These are phyloP conservation scores for Sordaria brevicollis DNA, from an alignment of 495 filamentous ascomycete genomes.

Conservation along the genomic window DNA sequence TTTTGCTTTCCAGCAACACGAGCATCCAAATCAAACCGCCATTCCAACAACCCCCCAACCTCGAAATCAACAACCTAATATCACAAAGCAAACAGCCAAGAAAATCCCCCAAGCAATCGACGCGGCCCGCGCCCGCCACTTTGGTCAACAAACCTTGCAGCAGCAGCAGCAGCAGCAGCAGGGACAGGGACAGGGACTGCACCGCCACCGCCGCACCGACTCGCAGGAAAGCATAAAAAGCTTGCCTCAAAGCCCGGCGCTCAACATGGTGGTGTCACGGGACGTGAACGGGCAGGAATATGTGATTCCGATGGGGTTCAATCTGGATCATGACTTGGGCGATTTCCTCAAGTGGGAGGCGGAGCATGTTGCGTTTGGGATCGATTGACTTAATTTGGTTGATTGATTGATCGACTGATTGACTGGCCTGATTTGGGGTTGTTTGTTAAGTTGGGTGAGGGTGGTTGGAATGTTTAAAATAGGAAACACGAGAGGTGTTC, in stretches of 20 bases:
- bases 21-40: not conserved
- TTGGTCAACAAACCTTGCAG: too few relatives aligned
- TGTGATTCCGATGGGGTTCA: conserved; percentile 44
- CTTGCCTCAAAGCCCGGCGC: conserved; percentile 41
- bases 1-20: not conserved
- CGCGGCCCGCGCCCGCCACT: not conserved
- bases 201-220: conserved; percentile 4
- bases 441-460: too few relatives aligned
- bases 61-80: not conserved
- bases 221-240: conserved; percentile 23
- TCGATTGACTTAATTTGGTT: too few relatives aligned
- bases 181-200: not conserved
- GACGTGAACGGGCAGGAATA: conserved; percentile 30
- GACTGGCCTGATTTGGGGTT: not conserved
- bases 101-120: not conserved
- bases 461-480: not conserved
- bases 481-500: not conserved
- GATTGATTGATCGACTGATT: not conserved
- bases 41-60: not conserved
- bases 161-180: too few relatives aligned
- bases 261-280: conserved; percentile 31
- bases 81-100: not conserved
- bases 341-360: conserved; percentile 42
- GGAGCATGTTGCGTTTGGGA: conserved; percentile 18
- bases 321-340: conserved; percentile 41